Conservation (phyloP, 768 basidiomycete genomes). For the Amylocystis lapponica region DNA sequence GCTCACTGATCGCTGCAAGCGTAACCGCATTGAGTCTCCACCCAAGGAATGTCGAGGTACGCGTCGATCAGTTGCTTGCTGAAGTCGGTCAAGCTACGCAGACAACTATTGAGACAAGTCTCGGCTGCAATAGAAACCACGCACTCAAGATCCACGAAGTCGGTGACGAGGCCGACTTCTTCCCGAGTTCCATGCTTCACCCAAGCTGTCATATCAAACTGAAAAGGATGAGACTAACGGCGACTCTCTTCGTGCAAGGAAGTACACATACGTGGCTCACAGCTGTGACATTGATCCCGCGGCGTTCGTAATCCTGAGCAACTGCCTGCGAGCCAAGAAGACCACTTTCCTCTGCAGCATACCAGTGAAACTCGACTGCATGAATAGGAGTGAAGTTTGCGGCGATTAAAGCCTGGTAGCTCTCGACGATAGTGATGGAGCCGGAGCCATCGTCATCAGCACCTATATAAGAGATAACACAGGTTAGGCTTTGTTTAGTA, state of each 20-base stretch:
- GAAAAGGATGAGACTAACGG: conserved; percentile 7
- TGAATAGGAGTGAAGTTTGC: conserved; percentile 63
- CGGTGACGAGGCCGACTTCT: conserved; percentile 76
- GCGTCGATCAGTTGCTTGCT: conserved; percentile 71
- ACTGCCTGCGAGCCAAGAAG: conserved; percentile 89
- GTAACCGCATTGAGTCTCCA: conserved; percentile 88
- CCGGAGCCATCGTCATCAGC: conserved; percentile 64
- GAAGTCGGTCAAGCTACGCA: conserved; percentile 65
- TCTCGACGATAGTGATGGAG: conserved; percentile 73
- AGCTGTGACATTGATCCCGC: conserved; percentile 61
- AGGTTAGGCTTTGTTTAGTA: conserved; percentile 10
- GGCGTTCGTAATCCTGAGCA: conserved; percentile 64
- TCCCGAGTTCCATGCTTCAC: conserved; percentile 64
- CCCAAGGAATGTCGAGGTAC: conserved; percentile 83
- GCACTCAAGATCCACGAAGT: conserved; percentile 56
- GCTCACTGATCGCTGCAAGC: conserved; percentile 90
- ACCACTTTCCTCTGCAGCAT: conserved; percentile 82
- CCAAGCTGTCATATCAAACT: conserved; percentile 96
- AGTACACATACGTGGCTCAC: conserved; percentile 66
- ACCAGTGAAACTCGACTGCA: conserved; percentile 80
- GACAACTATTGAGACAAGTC: neutral
- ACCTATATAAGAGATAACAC: conserved; percentile 38
- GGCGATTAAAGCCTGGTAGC: conserved; percentile 64
- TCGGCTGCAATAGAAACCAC: conserved; percentile 5
- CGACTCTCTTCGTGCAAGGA: neutral